Evolutionary conservation across 345 rosid genomes (phyloP).

Genomic region (Linum usitatissimum): DNA sequence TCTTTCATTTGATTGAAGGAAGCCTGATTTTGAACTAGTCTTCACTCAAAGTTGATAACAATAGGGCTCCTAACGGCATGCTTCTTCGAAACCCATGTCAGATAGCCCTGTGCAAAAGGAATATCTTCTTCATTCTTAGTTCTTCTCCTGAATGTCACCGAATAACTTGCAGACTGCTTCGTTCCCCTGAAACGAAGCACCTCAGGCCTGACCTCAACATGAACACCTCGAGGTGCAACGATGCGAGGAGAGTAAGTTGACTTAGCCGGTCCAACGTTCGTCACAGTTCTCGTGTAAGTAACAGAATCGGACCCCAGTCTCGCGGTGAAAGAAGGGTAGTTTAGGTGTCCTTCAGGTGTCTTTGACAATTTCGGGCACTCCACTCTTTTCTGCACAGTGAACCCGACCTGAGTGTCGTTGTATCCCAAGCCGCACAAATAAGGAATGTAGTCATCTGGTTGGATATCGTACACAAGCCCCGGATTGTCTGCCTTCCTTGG

Average conservation of each 20-base stretch:
- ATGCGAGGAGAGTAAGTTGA: background rate
- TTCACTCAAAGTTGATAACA: background rate
- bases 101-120: constrained; percentile 13
- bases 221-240: background rate
- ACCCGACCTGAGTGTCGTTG: background rate
- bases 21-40: too few relatives aligned
- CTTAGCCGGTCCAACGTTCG: background rate
- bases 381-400: background rate
- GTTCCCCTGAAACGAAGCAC: background rate
- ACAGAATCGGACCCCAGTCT: constrained; percentile 21
- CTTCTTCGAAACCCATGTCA: constrained; percentile 8
- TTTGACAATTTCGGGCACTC: background rate
- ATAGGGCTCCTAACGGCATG: constrained; percentile 13
- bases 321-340: constrained; percentile 39
- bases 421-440: constrained; percentile 4
- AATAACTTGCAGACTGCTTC: constrained; percentile 10
- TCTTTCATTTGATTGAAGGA: too few relatives aligned
- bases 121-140: background rate
- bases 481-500: constrained; percentile 2
- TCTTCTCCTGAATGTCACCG: constrained; percentile 13
- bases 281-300: background rate
- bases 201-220: background rate
- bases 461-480: constrained; percentile 5
- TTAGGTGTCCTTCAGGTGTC: constrained; percentile 6
- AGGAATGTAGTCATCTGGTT: constrained; percentile 4